Evolutionary conservation across 2,329 filamentous ascomycete genomes (phyloP), one percentile per base, ranked within the genome.

Genomic region (Exophiala aquamarina): DNA sequence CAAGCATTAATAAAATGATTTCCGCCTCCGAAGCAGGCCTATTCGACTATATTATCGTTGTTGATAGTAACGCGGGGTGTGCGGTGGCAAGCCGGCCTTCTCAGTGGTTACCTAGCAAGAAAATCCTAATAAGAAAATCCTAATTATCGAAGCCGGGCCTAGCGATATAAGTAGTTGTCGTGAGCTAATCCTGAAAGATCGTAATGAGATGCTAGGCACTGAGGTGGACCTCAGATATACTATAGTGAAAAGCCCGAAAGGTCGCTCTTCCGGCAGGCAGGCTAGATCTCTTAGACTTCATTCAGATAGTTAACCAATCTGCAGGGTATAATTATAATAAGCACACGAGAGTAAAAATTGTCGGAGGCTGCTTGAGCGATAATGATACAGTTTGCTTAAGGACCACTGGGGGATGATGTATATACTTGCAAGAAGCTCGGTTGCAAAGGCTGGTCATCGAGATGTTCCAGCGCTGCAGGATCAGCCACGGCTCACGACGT

Each of bases 51-150:
- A 54, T 78, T 21, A 58, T 81, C 46, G 61, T 79, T n/a, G 77
- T 77, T 17, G 77, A 77, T 28, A 77, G 77, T 7, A 79, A 75
- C 3, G 75, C 75, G 11, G 77, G 77, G 11, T 64, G 79, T n/a
- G 69, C 68, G 2, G 63, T 80, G 3, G 74, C 73, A 3, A 62
- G 70, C 7, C 67, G 74, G 1, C 65, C 81, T 2, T 59, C 55
- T 14, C 56, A 61, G 31, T 42, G 64, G 32, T n/a, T 34, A 34
- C 49, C 49, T 3, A 42, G 61, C 20, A 44, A 71, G 47, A 58
- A 60, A 4, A 65, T 79, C 14, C 66, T 65, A 10, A 67, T 74
- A 0, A 58, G 75, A 14, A 71, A 75, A 57, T 71, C 70, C 17
- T 65, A 10, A 67, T 74, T 0, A 58, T 75, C 15, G 71, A 75